Base-by-base conservation (phyloP, 148 eudicot genomes). In the Chenopodium album region DNA sequence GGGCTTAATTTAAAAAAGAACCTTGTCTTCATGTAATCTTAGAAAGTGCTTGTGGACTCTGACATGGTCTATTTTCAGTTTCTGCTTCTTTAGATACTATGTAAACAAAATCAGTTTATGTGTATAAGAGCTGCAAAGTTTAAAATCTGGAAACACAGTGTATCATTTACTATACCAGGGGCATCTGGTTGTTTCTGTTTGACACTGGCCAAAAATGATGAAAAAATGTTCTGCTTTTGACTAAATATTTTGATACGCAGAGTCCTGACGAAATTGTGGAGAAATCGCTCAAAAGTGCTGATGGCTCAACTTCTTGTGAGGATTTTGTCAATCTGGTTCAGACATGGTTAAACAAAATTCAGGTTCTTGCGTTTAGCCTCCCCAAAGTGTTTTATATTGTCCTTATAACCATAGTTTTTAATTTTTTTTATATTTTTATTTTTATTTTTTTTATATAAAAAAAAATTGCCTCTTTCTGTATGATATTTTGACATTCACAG, bases 241-340 rank as follows among this genome's bases (percentile, higher is more conserved):
- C 31, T 77, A 70, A 73, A 32, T 81, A 74, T 82, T 66, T 50
- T 85, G 79, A 76, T 84, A 63, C 87, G 87, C 93, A 96, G 99
- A 90, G 97, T 83, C 95, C 86, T 76, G 97, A 94, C 86, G 99
- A 96, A 85, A 96, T 96, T 67, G 75, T 88, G 83, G 97, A 96
- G 56, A 96, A 92, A 82, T 89, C 93, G 71, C 99, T 96, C 76
- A 77, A 65, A 72, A 91, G 91, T 84, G 85, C 62, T 81, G 98
- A 92, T 90, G 94, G 97, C 59, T 91, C 93, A 84, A 87, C 85
- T 52, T 79, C 77, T 65, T 96, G 98, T 81, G 90, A 92, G 87
- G 97, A 96, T 85, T 96, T 96, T 87, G 87, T 96, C 78, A 81
- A 88, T 82, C 85, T 83, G 83, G 98, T 86, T 9, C 98, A 92